phyloP scores from a whole-genome alignment of 176 grass and related monocot genomes.

The Chrysopogon serrulatus region DNA sequence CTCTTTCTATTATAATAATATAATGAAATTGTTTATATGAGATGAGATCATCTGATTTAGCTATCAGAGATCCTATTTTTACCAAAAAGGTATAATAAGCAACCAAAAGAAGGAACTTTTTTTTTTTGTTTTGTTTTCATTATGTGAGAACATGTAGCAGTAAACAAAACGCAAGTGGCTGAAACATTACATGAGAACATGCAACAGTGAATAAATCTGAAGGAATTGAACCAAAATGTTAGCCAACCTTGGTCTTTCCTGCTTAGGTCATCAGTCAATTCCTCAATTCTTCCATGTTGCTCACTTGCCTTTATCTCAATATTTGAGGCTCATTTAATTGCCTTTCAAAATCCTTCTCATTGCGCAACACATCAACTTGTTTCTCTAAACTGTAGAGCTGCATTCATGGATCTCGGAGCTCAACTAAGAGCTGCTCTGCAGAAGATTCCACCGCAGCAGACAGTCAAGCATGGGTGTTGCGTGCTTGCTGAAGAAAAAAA shows the following conservation, averaged over 20 bases:
- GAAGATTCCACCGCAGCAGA: slow-evolving; percentile 45
- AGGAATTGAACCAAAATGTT: slow-evolving; percentile 2
- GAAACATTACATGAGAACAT: not conserved
- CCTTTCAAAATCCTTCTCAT: slow-evolving; percentile 50
- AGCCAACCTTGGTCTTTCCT: slow-evolving; percentile 81
- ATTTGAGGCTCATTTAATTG: slow-evolving; percentile 52
- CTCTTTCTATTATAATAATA: slow-evolving; percentile 32
- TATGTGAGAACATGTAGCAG: no score
- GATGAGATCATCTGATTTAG: slow-evolving; percentile 38
- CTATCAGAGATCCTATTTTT: no score
- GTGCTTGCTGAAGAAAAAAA: no score
- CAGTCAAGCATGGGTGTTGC: no score
- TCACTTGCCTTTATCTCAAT: slow-evolving; percentile 45
- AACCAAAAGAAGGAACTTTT: slow-evolving; percentile 13
- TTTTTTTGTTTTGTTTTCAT: not conserved
- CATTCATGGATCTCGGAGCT: slow-evolving; percentile 43
- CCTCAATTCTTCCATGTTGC: slow-evolving; percentile 52
- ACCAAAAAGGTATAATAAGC: slow-evolving; percentile 18
- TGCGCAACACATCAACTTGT: slow-evolving; percentile 55
- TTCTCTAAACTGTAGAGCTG: slow-evolving; percentile 64
- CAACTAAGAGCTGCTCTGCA: slow-evolving; percentile 36
- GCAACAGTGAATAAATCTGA: not conserved
- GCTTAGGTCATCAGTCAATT: slow-evolving; percentile 64
- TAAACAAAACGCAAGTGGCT: no score
- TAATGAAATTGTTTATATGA: slow-evolving; percentile 58